Evolutionary conservation across 2,329 filamentous ascomycete species (phyloP).

Genomic region (Lizonia empirigonia): DNA sequence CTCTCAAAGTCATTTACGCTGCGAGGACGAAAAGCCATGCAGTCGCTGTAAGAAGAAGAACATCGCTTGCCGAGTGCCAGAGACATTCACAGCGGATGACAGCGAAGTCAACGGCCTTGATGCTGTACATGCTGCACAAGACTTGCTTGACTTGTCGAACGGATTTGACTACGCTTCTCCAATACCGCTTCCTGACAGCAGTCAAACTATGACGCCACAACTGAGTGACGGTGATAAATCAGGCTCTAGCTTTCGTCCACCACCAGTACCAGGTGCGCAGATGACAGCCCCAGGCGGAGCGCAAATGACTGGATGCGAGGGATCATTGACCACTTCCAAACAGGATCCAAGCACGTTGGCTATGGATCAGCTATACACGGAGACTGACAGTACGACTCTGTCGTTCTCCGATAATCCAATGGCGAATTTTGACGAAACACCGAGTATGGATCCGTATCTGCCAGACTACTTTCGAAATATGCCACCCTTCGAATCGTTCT

Average conservation of each 20-base stretch:
- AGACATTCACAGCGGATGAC: slow-evolving; percentile 18
- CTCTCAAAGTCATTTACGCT: slow-evolving; percentile 59
- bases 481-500: slow-evolving; percentile 34
- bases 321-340: neutral
- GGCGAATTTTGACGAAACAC: slow-evolving; percentile 23
- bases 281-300: neutral
- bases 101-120: slow-evolving; percentile 29
- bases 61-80: slow-evolving; percentile 50
- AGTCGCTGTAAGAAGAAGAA: slow-evolving; percentile 57
- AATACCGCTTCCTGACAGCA: slow-evolving; percentile 10
- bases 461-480: slow-evolving; percentile 41
- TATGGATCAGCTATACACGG: slow-evolving; percentile 15
- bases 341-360: neutral
- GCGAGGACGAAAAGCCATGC: slow-evolving; percentile 61
- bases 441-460: slow-evolving; percentile 25
- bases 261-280: slow-evolving; percentile 5
- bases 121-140: slow-evolving; percentile 39
- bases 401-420: slow-evolving; percentile 24
- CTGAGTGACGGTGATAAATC: slow-evolving; percentile 4
- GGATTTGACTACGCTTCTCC: slow-evolving; percentile 27
- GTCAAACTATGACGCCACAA: slow-evolving; percentile 2
- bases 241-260: slow-evolving; percentile 6
- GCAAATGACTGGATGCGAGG: neutral
- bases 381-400: slow-evolving; percentile 9
- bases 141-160: slow-evolving; percentile 38